Percentiles rank a stretch among this genome's conserved stretches.
Evolutionary conservation across 2,329 filamentous ascomycete species (phyloP).

Genomic region (Pseudogymnoascus sp.): DNA sequence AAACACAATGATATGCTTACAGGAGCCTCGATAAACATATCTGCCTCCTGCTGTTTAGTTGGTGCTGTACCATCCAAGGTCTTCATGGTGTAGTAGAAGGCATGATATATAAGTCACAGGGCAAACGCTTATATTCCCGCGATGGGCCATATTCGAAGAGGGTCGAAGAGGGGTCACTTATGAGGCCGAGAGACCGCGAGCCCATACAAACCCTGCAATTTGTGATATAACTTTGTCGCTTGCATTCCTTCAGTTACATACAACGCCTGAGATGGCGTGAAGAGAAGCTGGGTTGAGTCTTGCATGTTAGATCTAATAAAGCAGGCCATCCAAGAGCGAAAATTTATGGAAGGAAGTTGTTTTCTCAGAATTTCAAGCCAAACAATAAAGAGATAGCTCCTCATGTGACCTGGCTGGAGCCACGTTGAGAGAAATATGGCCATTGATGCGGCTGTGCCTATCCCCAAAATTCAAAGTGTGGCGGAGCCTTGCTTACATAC

Average conservation of each 20-base stretch:
- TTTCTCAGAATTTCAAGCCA: neutral
- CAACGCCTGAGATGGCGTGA: neutral
- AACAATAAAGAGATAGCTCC: neutral
- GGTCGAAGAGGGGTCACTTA: neutral
- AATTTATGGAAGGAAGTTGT: neutral
- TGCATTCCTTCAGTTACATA: neutral
- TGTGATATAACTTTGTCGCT: neutral
- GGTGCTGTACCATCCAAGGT: neutral
- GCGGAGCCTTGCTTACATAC: constrained; percentile 9
- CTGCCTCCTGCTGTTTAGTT: neutral
- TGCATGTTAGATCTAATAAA: neutral
- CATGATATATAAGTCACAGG: neutral
- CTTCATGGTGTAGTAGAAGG: neutral
- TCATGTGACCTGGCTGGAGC: neutral
- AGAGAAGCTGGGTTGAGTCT: neutral
- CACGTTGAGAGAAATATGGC: neutral
- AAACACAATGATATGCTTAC: neutral
- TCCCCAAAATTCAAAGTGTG: neutral
- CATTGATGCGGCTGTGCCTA: constrained; percentile 1
- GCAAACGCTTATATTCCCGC: neutral
- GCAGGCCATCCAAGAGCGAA: neutral
- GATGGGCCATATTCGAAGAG: neutral
- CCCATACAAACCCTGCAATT: neutral
- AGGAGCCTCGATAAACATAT: neutral
- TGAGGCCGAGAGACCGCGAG: neutral